A percentile compares a stretch with the other conserved stretches of the same genome.
These are phyloP conservation scores for Pseudoscleropodium purum DNA, from an alignment of 225 moss, liverwort and hornwort genomes.

Conservation along the genomic window DNA sequence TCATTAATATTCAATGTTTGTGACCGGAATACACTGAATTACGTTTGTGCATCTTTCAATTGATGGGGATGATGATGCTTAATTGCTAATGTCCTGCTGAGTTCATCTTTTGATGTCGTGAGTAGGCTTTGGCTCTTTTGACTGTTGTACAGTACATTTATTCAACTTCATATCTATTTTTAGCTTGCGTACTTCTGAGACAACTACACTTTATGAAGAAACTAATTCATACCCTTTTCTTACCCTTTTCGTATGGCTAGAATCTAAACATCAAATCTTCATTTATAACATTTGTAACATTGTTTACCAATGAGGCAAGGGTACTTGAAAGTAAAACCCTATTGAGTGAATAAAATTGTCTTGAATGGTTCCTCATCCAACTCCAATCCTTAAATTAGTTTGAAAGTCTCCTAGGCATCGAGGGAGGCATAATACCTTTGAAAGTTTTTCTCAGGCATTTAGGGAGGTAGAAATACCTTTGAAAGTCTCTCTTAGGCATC, in stretches of 20 bases:
- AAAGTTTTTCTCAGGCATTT: no score
- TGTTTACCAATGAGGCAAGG: background rate
- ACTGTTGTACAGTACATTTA: background rate
- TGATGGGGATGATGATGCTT: background rate
- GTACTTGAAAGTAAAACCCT: background rate
- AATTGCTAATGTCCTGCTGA: background rate
- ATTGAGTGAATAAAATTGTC: background rate
- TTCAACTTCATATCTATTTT: background rate
- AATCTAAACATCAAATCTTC: background rate
- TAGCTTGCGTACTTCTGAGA: background rate
- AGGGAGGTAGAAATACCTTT: no score
- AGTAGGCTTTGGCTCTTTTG: background rate
- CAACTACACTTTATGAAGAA: background rate
- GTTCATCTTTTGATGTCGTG: background rate
- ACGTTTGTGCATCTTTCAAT: background rate
- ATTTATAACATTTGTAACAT: background rate
- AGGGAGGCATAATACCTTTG: no score
- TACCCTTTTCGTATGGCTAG: no score
- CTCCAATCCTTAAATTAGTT: background rate
- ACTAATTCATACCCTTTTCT: background rate
- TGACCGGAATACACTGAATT: slow-evolving; percentile 1
- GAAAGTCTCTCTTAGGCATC: no score
- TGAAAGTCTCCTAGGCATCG: background rate
- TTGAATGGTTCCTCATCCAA: fast-evolving
- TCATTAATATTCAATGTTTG: slow-evolving; percentile 17